A percentile compares a stretch with the other conserved stretches of the same genome.
Conservation (phyloP, 2,329 filamentous ascomycete species). For the Aspergillus novofumigatus region DNA sequence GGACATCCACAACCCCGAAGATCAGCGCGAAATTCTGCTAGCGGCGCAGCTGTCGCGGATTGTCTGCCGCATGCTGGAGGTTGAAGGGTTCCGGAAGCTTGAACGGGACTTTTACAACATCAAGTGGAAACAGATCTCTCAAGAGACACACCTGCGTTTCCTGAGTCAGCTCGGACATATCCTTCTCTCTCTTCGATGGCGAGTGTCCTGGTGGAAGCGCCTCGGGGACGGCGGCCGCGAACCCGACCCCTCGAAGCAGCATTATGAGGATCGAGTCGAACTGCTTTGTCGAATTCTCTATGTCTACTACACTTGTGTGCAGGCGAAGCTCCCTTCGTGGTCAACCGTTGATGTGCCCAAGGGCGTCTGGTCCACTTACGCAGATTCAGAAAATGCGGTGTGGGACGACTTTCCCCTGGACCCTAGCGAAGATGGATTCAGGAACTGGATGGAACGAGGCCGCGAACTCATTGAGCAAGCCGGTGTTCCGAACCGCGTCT, state of each 20-base stretch:
- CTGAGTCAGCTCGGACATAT: slow-evolving; percentile 38
- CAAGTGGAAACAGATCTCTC: slow-evolving; percentile 42
- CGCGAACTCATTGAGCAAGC: slow-evolving; percentile 38
- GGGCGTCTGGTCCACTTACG: slow-evolving; percentile 40
- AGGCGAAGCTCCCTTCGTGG: slow-evolving; percentile 41
- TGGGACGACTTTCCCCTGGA: slow-evolving; percentile 43
- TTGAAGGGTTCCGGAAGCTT: slow-evolving; percentile 43
- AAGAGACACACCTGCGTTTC: slow-evolving; percentile 41
- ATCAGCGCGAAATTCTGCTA: slow-evolving; percentile 38
- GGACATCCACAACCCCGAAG: slow-evolving; percentile 35
- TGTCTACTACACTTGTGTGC: slow-evolving; percentile 44
- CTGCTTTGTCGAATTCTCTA: slow-evolving; percentile 43
- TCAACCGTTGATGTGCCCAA: slow-evolving; percentile 33
- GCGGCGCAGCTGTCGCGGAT: slow-evolving; percentile 45
- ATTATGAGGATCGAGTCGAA: slow-evolving; percentile 39
- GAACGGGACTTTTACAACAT: slow-evolving; percentile 45
- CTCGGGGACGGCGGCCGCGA: slow-evolving; percentile 37
- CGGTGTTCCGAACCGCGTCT: slow-evolving; percentile 30
- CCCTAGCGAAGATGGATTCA: slow-evolving; percentile 37
- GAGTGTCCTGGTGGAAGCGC: slow-evolving; percentile 43
- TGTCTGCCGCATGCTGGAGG: slow-evolving; percentile 44
- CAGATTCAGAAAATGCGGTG: slow-evolving; percentile 36
- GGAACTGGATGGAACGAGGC: slow-evolving; percentile 39
- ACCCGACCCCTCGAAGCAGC: slow-evolving; percentile 35
- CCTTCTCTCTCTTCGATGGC: slow-evolving; percentile 42